phyloP scores from a whole-genome alignment of 208 protist species.

The Trypanosoma vivax region DNA sequence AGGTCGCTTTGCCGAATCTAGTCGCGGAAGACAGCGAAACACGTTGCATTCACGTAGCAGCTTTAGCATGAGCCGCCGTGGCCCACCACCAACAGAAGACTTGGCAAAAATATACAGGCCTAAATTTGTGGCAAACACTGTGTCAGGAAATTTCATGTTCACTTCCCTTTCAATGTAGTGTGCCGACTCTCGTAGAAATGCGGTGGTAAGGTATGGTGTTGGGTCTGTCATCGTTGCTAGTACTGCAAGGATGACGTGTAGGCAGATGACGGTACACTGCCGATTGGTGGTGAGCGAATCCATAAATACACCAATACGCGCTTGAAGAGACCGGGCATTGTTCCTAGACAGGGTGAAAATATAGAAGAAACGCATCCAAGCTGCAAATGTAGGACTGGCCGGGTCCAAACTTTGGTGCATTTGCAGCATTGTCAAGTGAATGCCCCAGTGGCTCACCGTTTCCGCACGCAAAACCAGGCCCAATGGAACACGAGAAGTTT shows the following conservation, averaged over 20 bases:
- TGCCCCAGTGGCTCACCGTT: conserved; percentile 61
- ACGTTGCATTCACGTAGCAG: conserved; percentile 50
- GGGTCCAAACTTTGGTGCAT: conserved; percentile 38
- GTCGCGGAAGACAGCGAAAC: conserved; percentile 29
- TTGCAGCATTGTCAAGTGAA: conserved; percentile 54
- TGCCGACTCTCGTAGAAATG: conserved; percentile 36
- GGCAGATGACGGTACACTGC: conserved; percentile 28
- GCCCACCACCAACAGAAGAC: conserved; percentile 29
- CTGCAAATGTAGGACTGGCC: conserved; percentile 24
- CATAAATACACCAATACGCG: conserved; percentile 42
- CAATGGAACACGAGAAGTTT: conserved; percentile 39
- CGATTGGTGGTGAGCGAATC: conserved; percentile 9
- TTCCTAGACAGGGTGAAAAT: conserved; percentile 48
- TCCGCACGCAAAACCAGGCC: conserved; percentile 51
- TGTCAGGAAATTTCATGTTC: conserved; percentile 36
- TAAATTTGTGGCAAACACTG: conserved; percentile 52
- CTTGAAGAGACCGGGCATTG: conserved; percentile 43
- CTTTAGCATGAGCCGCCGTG: conserved; percentile 63
- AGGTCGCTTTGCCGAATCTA: conserved; percentile 15
- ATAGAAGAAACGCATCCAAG: conserved; percentile 73
- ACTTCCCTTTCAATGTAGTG: conserved; percentile 37
- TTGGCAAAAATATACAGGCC: conserved; percentile 50
- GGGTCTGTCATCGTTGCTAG: conserved; percentile 46
- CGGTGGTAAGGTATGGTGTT: conserved; percentile 45
- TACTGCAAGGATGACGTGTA: conserved; percentile 56